Evolutionary conservation across 2,329 filamentous ascomycete species (phyloP).

Genomic region (Penicillium fuscoglaucum): DNA sequence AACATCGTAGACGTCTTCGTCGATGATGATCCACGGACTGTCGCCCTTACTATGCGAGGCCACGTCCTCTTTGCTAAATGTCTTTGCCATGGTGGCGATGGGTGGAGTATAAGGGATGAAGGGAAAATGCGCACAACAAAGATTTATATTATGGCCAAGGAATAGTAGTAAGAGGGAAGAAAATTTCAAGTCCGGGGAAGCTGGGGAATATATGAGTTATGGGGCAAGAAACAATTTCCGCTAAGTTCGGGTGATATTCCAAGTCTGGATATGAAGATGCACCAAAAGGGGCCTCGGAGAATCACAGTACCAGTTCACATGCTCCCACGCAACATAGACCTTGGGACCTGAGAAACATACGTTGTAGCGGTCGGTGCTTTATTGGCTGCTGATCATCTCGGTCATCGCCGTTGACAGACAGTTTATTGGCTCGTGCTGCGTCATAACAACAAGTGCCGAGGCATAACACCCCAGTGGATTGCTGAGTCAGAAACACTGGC

Average conservation of each 20-base stretch:
- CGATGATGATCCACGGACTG: conserved; percentile 84
- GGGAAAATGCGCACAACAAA: background rate
- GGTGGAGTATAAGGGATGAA: background rate
- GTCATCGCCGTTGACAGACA: conserved; percentile 17
- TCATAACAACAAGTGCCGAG: conserved; percentile 25
- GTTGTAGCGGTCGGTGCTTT: conserved; percentile 11
- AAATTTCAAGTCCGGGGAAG: conserved; percentile 24
- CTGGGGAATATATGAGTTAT: conserved; percentile 25
- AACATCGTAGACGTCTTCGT: conserved; percentile 93
- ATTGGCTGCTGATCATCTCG: conserved; percentile 22
- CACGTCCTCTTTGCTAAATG: conserved; percentile 80
- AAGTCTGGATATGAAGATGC: conserved; percentile 9
- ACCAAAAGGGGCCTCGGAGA: conserved; percentile 23
- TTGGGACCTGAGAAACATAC: conserved; percentile 5
- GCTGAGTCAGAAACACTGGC: conserved; percentile 2
- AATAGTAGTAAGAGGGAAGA: conserved; percentile 12
- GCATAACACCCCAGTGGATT: conserved; percentile 2
- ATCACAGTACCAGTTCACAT: conserved; percentile 10
- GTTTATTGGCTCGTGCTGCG: conserved; percentile 22
- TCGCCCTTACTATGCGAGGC: conserved; percentile 86
- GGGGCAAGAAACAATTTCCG: conserved; percentile 13
- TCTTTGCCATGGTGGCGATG: conserved; percentile 72
- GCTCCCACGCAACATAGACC: background rate
- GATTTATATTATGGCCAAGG: conserved; percentile 1
- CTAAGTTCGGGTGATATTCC: conserved; percentile 7